Evolutionary conservation across 2,329 filamentous ascomycete species (phyloP), one percentile per base, ranked within the genome.

Genomic region (Rhynchosporium agropyri): DNA sequence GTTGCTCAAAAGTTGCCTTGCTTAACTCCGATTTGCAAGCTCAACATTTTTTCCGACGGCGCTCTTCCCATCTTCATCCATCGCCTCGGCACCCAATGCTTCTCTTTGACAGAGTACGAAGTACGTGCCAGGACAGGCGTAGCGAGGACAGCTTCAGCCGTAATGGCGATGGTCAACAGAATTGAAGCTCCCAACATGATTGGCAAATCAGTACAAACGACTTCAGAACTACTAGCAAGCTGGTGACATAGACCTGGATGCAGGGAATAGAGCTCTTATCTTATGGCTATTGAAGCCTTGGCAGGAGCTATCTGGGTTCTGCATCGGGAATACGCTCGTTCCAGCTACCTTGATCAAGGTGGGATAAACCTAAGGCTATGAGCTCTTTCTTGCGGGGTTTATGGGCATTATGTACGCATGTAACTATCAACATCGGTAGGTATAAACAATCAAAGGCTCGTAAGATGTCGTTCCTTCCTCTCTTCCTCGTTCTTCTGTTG

Each of bases 11-110:
- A 84, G 40, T 81, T 80, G 63, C 78, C 77, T 71, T 86, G 84
- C 77, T 83, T 85, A 65, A 87, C 72, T 48, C 81, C 84, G 70
- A 87, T 86, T 55, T 84, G 80, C 57, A 87, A 73, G 51, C 82
- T 75, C 64, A 87, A 79, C 29, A 78, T 74, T 63, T 83, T 79
- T 20, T 77, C 74, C 43, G 77, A 77, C 33, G 81, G 77, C 0
- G 83, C 80, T 31, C 77, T 74, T 36, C 77, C 78, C 50, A 81
- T 71, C 60, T 77, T 77, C 12, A 73, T 77, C 84, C 84, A 87
- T 62, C 75, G 76, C 20, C 75, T 72, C 3, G 84, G 84, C 5
- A 82, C 79, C 67, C 73, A 69, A 72, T 86, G 83, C 15, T 76
- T 76, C 65, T 86, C 84, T 74, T 87, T 88, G 67, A 87, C 77